Evolutionary conservation across 2,329 filamentous ascomycete species (phyloP).

Genomic region (Beauveria asiatica): DNA sequence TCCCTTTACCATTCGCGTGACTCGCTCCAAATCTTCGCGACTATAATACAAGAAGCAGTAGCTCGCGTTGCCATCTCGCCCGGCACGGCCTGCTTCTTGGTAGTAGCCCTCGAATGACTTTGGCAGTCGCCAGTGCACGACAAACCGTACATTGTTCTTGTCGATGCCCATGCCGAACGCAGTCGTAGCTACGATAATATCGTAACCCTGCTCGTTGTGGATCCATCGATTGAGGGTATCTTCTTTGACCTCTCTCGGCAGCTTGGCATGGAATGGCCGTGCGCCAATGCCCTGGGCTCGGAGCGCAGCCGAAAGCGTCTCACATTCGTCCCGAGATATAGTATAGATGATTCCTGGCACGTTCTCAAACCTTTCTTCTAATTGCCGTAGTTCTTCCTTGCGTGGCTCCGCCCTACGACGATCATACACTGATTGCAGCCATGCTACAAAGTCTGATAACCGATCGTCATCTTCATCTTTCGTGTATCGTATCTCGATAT

Average conservation of each 20-base stretch:
- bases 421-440: slow-evolving; percentile 65
- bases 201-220: slow-evolving; percentile 65
- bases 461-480: slow-evolving; percentile 64
- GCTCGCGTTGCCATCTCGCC: slow-evolving; percentile 79
- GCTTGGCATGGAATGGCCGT: slow-evolving; percentile 62
- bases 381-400: slow-evolving; percentile 46
- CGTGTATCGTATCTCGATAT: slow-evolving; percentile 83
- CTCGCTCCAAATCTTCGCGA: slow-evolving; percentile 73
- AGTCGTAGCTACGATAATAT: slow-evolving; percentile 89
- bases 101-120: slow-evolving; percentile 96
- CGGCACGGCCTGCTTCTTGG: slow-evolving; percentile 87
- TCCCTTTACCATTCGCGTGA: slow-evolving; percentile 47
- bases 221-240: slow-evolving; percentile 66
- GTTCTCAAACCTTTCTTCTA: slow-evolving; percentile 49
- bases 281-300: slow-evolving; percentile 63
- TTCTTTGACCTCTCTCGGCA: slow-evolving; percentile 60
- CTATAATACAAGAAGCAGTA: slow-evolving; percentile 89
- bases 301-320: slow-evolving; percentile 57
- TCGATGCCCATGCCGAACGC: slow-evolving; percentile 98
- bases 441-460: slow-evolving; percentile 64
- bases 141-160: slow-evolving; percentile 88
- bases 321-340: slow-evolving; percentile 65
- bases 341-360: slow-evolving; percentile 77
- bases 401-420: slow-evolving; percentile 55
- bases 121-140: slow-evolving; percentile 88